Evolutionary conservation across 2,329 filamentous ascomycete genomes (phyloP), one percentile per base, ranked within the genome.

Genomic region (Curvularia lunata): DNA sequence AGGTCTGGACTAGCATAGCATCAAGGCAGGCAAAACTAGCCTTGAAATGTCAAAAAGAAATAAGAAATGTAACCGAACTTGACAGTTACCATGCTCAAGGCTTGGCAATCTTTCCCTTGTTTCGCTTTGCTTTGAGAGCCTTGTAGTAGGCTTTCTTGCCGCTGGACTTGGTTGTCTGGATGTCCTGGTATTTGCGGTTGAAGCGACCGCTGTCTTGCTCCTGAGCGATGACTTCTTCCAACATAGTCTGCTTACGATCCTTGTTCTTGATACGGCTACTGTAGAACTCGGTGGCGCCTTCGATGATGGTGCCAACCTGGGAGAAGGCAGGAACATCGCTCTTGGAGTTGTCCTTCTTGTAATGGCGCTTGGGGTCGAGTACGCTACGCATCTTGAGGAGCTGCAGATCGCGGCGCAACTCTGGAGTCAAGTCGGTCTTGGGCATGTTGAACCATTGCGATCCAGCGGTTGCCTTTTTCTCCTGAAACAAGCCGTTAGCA

Each of bases 71-170:
- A 41, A n/a, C 25, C 25, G 25, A 16, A 30, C 38, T 38, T 19
- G 47, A 38, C 34, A 37, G 23, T 40, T n/a, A 40, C 6, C 21
- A 27, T n/a, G 46, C 34, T 77, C 74, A 77, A 57, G 73, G 69
- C 58, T 77, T 77, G 46, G 66, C 61, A 27, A 75, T 64, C 45
- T 68, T 70, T 51, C 73, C 68, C 47, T 75, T 80, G 61, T 86
- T 80, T 34, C 71, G 79, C 75, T 86, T 84, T 48, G 81, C 81
- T 72, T 90, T 86, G 65, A 97, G 77, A 54, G 88, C 89, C 74
- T 94, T 94, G 82, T 97, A 98, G 70, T 91, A 90, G 0, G 85
- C 88, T 79, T 94, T 97, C 81, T 92, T 96, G 51, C 95, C 95
- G 68, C 91, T 96, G 23, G 85, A 86, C 79, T 96, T 98, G 61